These are phyloP conservation scores for Camellia japonica DNA, from an alignment of 148 eudicot species.

Conservation along the genomic window DNA sequence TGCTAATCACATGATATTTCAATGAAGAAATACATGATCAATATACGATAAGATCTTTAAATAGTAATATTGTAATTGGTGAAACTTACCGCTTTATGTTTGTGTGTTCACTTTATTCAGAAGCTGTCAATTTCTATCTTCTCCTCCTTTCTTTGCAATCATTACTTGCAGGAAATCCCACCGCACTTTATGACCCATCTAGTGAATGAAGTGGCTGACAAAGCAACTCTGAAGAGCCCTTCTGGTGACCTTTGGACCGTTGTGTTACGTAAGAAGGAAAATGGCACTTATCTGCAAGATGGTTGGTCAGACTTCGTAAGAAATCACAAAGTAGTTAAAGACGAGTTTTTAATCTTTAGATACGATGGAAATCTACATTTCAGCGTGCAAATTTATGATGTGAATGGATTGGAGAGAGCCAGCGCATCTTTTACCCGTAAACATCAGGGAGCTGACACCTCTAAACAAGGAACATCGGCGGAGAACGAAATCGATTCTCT, in stretches of 20 bases:
- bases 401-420: constrained; percentile 11
- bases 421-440: neutral
- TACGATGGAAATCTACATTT: constrained; percentile 22
- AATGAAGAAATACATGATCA: no score
- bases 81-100: no score
- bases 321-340: constrained; percentile 5
- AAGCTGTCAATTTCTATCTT: neutral
- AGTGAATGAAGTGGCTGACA: neutral
- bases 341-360: constrained; percentile 14
- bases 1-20: no score
- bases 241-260: neutral
- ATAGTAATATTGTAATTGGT: no score
- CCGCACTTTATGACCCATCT: constrained; percentile 10
- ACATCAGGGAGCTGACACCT: neutral
- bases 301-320: constrained; percentile 25
- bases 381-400: constrained; percentile 16
- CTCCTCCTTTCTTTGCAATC: neutral
- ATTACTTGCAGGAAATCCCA: constrained; percentile 11
- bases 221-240: constrained; percentile 12
- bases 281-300: constrained; percentile 12
- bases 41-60: no score
- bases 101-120: neutral
- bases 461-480: no score
- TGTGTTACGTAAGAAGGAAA: neutral
- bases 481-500: no score